These are phyloP conservation scores for Alternaria sp. DNA, from an alignment of 2,329 filamentous ascomycete genomes.

Conservation along the genomic window DNA sequence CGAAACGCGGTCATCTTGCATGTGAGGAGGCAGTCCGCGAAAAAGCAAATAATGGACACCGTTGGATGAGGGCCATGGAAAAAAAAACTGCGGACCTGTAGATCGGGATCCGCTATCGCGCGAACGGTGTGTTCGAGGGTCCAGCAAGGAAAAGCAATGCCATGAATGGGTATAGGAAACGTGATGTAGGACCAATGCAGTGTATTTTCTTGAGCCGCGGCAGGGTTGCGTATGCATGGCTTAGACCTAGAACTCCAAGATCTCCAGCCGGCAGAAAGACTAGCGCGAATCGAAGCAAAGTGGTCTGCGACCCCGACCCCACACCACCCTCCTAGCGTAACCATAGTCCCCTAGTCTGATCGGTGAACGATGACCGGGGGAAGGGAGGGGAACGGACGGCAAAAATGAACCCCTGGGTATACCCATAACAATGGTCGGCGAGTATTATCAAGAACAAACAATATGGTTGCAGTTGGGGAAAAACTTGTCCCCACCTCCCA, in stretches of 20 bases:
- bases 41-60: neutral
- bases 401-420: neutral
- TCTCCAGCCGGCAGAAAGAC: neutral
- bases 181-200: neutral
- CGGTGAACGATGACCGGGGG: conserved; percentile 5
- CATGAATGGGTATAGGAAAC: neutral
- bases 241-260: conserved; percentile 3
- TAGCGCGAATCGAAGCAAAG: conserved; percentile 3
- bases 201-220: neutral
- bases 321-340: conserved; percentile 7
- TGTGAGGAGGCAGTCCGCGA: neutral
- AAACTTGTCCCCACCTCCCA: neutral
- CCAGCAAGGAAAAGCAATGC: conserved; percentile 5
- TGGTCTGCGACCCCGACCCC: neutral
- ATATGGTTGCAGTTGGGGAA: conserved; percentile 1
- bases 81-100: neutral
- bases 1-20: conserved; percentile 11
- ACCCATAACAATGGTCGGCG: conserved; percentile 1
- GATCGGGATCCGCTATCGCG: neutral
- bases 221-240: conserved; percentile 1
- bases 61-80: conserved; percentile 8
- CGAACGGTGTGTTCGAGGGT: conserved; percentile 14
- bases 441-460: neutral
- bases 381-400: neutral
- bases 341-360: conserved; percentile 6